Evolutionary conservation across 1,284 basidiomycete species (phyloP).

Genomic region (Cutaneotrichosporon sp.): DNA sequence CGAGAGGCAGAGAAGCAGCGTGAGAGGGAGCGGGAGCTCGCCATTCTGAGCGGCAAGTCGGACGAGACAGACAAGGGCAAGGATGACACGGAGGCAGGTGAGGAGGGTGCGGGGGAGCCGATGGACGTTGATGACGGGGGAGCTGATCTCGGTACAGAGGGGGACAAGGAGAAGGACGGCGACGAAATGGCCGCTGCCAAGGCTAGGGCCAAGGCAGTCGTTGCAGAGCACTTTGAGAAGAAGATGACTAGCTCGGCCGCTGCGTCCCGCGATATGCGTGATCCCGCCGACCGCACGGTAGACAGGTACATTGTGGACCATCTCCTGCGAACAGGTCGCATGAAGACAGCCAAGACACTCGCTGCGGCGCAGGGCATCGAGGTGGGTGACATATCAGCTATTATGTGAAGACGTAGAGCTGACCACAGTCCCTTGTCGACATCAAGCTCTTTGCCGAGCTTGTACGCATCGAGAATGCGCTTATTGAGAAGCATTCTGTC

Average conservation of each 20-base stretch:
- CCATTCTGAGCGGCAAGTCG: conserved; percentile 3
- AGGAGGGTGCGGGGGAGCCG: not conserved
- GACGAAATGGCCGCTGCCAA: not conserved
- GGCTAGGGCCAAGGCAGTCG: conserved; percentile 1
- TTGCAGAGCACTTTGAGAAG: conserved; percentile 7
- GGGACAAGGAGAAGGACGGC: not conserved
- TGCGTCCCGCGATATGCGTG: not conserved
- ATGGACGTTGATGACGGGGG: not conserved
- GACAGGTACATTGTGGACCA: conserved; percentile 92
- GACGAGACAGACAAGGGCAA: conserved; percentile 6
- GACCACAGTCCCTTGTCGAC: conserved; percentile 69
- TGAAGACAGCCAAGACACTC: conserved; percentile 39
- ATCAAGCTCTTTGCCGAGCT: conserved; percentile 89
- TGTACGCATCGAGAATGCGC: conserved; percentile 71
- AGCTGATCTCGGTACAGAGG: not conserved
- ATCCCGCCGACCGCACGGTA: conserved; percentile 48
- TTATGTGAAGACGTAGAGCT: not conserved
- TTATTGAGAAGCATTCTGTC: conserved; percentile 65
- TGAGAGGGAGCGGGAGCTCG: not conserved
- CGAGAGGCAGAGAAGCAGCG: conserved; percentile 1
- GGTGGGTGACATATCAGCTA: conserved; percentile 28
- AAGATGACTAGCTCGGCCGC: not conserved
- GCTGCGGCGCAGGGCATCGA: conserved; percentile 36
- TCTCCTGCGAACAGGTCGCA: conserved; percentile 58
- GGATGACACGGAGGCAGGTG: not conserved